Conservation (phyloP, 129 eudicot species). For the Calendula officinalis region DNA sequence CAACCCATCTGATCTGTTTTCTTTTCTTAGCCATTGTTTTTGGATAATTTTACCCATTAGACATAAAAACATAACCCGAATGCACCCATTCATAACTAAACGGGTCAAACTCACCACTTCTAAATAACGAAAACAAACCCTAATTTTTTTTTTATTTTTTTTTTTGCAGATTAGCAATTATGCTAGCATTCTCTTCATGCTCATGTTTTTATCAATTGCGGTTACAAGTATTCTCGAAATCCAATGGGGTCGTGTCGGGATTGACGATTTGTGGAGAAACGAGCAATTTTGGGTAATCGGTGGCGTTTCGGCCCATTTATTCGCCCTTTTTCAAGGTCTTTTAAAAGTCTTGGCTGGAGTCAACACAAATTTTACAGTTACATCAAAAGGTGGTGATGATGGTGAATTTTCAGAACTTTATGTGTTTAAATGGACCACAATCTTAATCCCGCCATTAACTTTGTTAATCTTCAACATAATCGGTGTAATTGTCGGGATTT, state of each 20-base stretch:
- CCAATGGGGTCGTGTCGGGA: slow-evolving; percentile 78
- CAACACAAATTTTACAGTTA: slow-evolving; percentile 71
- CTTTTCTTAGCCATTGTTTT: too few species aligned
- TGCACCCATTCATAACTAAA: too few species aligned
- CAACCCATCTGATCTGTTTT: too few species aligned
- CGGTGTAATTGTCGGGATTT: slow-evolving; percentile 67
- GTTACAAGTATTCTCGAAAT: slow-evolving; percentile 71
- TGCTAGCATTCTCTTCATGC: slow-evolving; percentile 77
- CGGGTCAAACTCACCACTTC: too few species aligned
- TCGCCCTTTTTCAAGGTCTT: slow-evolving; percentile 81
- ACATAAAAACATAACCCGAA: too few species aligned
- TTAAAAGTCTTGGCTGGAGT: slow-evolving; percentile 85
- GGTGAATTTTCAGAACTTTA: slow-evolving; percentile 75
- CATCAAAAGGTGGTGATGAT: slow-evolving; percentile 79
- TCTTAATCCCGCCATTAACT: slow-evolving; percentile 71
- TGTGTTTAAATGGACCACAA: slow-evolving; percentile 76
- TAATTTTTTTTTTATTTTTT: background rate
- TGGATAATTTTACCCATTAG: too few species aligned
- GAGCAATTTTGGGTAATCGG: slow-evolving; percentile 92
- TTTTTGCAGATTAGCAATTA: slow-evolving; percentile 73
- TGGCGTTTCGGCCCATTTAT: slow-evolving; percentile 73
- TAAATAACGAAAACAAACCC: too few species aligned
- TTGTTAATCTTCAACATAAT: slow-evolving; percentile 63
- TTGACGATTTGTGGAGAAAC: slow-evolving; percentile 84
- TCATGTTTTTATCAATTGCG: slow-evolving; percentile 64